A percentile compares a stretch with the other conserved stretches of the same genome.
Conservation (phyloP, 73 alveolate genomes). For the Tetrahymena thermophila region DNA sequence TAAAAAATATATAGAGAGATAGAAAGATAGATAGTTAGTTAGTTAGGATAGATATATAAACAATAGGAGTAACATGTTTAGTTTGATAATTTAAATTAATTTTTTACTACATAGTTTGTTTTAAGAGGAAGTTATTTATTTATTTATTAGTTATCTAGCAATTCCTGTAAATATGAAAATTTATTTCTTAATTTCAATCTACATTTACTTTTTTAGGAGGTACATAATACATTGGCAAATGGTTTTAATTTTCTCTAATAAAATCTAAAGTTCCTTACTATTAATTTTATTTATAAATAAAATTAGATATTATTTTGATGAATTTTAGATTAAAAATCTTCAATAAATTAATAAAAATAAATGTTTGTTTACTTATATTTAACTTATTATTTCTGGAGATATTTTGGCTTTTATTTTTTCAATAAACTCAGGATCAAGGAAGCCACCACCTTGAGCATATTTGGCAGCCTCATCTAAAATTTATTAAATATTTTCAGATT, state of each 20-base stretch:
- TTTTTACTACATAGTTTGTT: background rate
- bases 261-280: slow-evolving; percentile 83
- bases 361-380: slow-evolving; percentile 7
- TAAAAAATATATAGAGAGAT: no score
- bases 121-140: background rate
- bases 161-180: no score
- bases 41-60: background rate
- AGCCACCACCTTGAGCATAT: slow-evolving; percentile 68
- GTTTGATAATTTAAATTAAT: background rate
- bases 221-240: slow-evolving; percentile 82
- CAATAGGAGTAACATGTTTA: background rate
- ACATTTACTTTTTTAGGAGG: slow-evolving; percentile 47
- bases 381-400: slow-evolving; percentile 56
- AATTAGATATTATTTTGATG: no score
- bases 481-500: slow-evolving; percentile 54
- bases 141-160: background rate
- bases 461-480: slow-evolving; percentile 70
- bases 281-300: background rate
- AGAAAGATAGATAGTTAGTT: background rate
- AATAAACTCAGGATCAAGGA: slow-evolving; percentile 55
- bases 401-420: slow-evolving; percentile 58
- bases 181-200: slow-evolving; percentile 12
- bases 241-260: slow-evolving; percentile 77
- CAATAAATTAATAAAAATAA: no score
- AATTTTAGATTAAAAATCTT: no score